phyloP scores from a whole-genome alignment of 306 rosid genomes.

The Comarum palustre region DNA sequence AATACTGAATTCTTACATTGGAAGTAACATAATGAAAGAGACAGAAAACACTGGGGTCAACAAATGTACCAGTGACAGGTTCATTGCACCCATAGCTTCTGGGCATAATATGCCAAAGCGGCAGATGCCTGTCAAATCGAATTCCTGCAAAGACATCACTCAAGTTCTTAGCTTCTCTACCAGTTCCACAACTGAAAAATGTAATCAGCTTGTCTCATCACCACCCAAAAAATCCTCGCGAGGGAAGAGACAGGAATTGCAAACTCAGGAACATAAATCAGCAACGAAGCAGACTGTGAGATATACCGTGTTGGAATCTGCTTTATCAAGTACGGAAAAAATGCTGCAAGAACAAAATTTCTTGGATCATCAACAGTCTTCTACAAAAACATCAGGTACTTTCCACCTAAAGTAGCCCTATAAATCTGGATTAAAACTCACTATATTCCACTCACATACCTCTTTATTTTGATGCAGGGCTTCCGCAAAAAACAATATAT shows the following conservation, averaged over 20 bases:
- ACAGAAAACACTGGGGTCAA: slow-evolving; percentile 24
- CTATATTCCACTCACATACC: slow-evolving; percentile 6
- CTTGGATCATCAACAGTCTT: slow-evolving; percentile 17
- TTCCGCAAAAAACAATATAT: slow-evolving; percentile 14
- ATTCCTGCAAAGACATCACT: slow-evolving; percentile 23
- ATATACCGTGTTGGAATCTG: slow-evolving; percentile 7
- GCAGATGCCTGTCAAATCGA: slow-evolving; percentile 26
- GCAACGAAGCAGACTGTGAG: slow-evolving; percentile 18
- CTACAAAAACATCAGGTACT: slow-evolving; percentile 27
- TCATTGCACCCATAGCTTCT: slow-evolving; percentile 30
- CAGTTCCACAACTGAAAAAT: slow-evolving; percentile 16
- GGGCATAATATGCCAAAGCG: slow-evolving; percentile 27
- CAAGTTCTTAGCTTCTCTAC: slow-evolving; percentile 13
- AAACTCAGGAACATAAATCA: slow-evolving; percentile 9
- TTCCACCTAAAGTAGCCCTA: slow-evolving; percentile 9
- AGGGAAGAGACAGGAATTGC: slow-evolving; percentile 25
- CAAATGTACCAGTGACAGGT: slow-evolving; percentile 25
- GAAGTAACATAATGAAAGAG: slow-evolving; percentile 27
- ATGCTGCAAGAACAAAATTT: slow-evolving; percentile 7
- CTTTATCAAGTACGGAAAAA: slow-evolving; percentile 18
- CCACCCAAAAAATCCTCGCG: slow-evolving; percentile 14
- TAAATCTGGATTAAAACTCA: background rate
- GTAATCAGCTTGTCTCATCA: slow-evolving; percentile 19
- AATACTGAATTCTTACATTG: slow-evolving; percentile 30
- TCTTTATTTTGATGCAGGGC: slow-evolving; percentile 51